Evolutionary conservation across 306 rosid genomes (phyloP), one percentile per base, ranked within the genome.

Genomic region (Crataegus laevigata): DNA sequence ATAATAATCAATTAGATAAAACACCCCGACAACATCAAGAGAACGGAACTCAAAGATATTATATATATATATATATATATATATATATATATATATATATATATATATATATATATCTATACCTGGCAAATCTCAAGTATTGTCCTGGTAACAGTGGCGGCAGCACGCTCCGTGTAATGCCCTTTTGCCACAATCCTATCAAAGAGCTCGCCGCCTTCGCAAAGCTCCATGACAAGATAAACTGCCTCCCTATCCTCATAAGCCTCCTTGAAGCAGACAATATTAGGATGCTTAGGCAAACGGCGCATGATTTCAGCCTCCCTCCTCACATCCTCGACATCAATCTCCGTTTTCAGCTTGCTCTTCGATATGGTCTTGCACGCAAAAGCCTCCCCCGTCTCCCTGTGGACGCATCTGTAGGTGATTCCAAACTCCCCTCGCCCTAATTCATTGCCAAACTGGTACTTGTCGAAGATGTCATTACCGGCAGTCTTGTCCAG

Each of bases 361-460:
- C 89, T 80, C 83, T 94, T 94, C 0, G 96, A 28, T 47, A 94
- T 94, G 70, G 75, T 90, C 88, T 94, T 94, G 75, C 97, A 91
- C 0, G 98, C 96, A 5, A 79, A 85, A 0, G 83, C 81, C 72
- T 86, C 84, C 0, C 90, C 97, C 0, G 79, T 94, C 3, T 78
- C 13, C 0, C 75, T 21, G 0, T 84, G 83, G 18, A 86, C 74
- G 29, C 96, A 89, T 11, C 81, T 78, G 67, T 84, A 72, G 0
- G 98, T 94, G 32, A 91, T 86, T 3, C 98, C 98, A 3, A 91
- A 94, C 68, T 94, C 98, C 0, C 97, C 98, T 2, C 98, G 77
- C 17, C 98, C 98, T 0, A 91, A 52, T 54, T 94, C 98, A 79
- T 88, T 89, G 24, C 91, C 96, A 0, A 94, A 69, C 60, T 77